Evolutionary conservation across 352 stramenopile species (phyloP).

Genomic region (Phytophthora sp.): DNA sequence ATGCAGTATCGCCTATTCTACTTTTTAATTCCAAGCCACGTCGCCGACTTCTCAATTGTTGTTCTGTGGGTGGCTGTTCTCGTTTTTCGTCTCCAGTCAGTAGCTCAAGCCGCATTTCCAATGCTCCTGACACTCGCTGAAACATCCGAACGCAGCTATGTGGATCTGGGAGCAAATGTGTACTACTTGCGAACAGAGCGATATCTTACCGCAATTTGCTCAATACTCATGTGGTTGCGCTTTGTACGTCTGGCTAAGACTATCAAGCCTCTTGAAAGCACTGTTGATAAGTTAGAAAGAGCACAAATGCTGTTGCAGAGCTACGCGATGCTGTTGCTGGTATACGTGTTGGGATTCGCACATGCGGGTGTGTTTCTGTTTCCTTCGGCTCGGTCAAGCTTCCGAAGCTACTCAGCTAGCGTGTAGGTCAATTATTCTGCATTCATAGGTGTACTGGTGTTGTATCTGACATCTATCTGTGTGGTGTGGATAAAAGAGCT

Average conservation of each 20-base stretch:
- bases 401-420: slow-evolving; percentile 46
- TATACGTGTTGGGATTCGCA: slow-evolving; percentile 56
- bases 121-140: slow-evolving; percentile 45
- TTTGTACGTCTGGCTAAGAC: slow-evolving; percentile 51
- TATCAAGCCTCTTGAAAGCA: slow-evolving; percentile 49
- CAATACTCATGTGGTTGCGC: slow-evolving; percentile 67
- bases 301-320: slow-evolving; percentile 48
- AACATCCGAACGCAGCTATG: slow-evolving; percentile 33
- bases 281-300: slow-evolving; percentile 49
- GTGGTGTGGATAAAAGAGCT: slow-evolving; percentile 14
- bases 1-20: slow-evolving; percentile 67
- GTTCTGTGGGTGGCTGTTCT: slow-evolving; percentile 47
- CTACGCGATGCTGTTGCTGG: slow-evolving; percentile 41
- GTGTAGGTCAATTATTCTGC: slow-evolving; percentile 42
- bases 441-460: not conserved
- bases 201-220: slow-evolving; percentile 40
- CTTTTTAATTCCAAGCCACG: slow-evolving; percentile 57
- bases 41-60: slow-evolving; percentile 60
- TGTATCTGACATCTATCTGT: not conserved
- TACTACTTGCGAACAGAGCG: slow-evolving; percentile 44
- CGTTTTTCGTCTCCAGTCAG: slow-evolving; percentile 35
- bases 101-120: slow-evolving; percentile 39
- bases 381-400: slow-evolving; percentile 30
- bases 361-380: slow-evolving; percentile 56
- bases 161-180: slow-evolving; percentile 38